Evolutionary conservation across 2,329 filamentous ascomycete genomes (phyloP), one percentile per base, ranked within the genome.

Genomic region (Colletotrichum lindemuthianum): DNA sequence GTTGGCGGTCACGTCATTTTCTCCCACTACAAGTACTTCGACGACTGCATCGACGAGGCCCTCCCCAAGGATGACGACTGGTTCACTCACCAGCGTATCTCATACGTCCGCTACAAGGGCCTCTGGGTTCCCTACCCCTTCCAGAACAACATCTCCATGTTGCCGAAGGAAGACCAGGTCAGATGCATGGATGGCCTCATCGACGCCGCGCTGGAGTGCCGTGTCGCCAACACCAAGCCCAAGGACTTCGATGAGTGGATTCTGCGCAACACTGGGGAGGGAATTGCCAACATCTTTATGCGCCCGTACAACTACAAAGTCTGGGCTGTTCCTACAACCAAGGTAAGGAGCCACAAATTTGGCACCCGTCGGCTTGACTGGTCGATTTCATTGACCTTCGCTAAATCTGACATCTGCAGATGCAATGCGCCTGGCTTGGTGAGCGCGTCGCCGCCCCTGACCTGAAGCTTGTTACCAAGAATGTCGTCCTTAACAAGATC

Each of bases 21-120:
- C 88, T 97, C 94, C 73, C 94, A 97, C 88, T 99, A 99, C 91
- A 97, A 97, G 85, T 99, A 99, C 89, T 99, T 99, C 79, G 96
- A 99, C 83, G 96, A 99, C 85, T 96, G 92, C 84, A 90, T 99
- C 77, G 88, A 98, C 79, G 96, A 99, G 86, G 96, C 96, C 57
- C 90, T 99, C 45, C 96, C 96, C 74, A 93, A 93, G 76, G 88
- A 93, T 65, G 90, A 92, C 65, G 96, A 99, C 84, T 99, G 96
- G 96, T 98, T 91, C 83, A 92, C 89, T 70, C 96, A 99, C 85
- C 91, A 99, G 86, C 94, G 96, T 77, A 96, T 99, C 82, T 99
- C 96, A 69, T 99, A 99, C 79, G 95, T 99, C 72, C 94, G 96
- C 77, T 97, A 93, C 90, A 95, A 97, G 89, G 86, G 87, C 71